Base-by-base conservation (phyloP, 1,284 basidiomycete genomes). In the Boletus smithii region DNA sequence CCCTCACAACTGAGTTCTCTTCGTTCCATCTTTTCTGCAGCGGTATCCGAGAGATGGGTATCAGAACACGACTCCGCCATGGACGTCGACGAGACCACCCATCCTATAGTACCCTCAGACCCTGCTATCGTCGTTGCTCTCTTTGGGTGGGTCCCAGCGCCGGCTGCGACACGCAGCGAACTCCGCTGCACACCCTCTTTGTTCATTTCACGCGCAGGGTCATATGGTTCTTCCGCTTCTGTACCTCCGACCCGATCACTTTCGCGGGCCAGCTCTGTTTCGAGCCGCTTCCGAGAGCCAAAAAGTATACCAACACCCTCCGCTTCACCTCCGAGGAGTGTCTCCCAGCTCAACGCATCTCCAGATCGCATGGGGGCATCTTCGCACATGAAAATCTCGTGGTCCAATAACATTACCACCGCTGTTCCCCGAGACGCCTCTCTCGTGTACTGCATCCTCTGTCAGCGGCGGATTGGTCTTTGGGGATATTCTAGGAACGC, bases 401-500 rank as follows among this genome's bases (percentile, higher is more conserved):
- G 42, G 43, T 39, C 43, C 17, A 44, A 30, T 22, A 40, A 33
- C 27, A 10, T 36, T 30, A 17, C 34, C 0, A 4, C 20, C 26
- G 1, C 20, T 26, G 6, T 27, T 39, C 17, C 49, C 3, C 67
- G 68, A 10, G 78, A 80, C 32, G 70, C 74, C 8, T 65, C 77
- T 0, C 69, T 87, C 8, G 63, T 90, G 3, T 75, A 81, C 49
- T 91, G 87, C 53, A 50, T 68, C 6, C 69, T 91, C 17, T 90
- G 87, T 58, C 86, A 87, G 57, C 75, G 88, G 22, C 76, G 87
- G 8, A 72, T 90, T 34, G 88, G 88, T 3, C 67, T 91, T 24
- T 91, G 88, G 88, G 77, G 81, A 1, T 88, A 87, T 59, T 60
- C 69, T 13, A 70, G 70, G 6, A 62, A 61, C 14, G 46, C 62